Conservation (phyloP, 257 asterid species). For the Fraxinus anomala region DNA sequence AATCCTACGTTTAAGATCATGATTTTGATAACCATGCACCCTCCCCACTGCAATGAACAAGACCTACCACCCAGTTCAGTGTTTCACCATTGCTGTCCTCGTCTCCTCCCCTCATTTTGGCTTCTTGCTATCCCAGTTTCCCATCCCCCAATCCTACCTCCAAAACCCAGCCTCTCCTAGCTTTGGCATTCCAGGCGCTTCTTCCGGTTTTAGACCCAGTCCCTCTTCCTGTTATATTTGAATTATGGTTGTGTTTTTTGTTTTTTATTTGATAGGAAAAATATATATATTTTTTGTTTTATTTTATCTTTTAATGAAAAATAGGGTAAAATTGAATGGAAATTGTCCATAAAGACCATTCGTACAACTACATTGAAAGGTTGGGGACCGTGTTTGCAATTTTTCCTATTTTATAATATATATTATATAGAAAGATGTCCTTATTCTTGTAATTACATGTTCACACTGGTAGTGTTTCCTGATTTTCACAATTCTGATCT, state of each 20-base stretch:
- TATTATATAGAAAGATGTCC: neutral
- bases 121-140: neutral
- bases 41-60: neutral
- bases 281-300: too few relatives aligned
- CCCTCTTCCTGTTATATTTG: neutral
- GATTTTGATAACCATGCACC: neutral
- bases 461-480: neutral
- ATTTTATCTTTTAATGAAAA: neutral
- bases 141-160: neutral
- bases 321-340: neutral
- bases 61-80: neutral
- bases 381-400: neutral
- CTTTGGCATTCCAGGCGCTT: neutral
- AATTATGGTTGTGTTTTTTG: neutral
- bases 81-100: neutral
- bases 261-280: too few relatives aligned
- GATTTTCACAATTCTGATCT: neutral
- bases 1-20: neutral
- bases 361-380: neutral
- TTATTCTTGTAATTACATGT: neutral
- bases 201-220: neutral
- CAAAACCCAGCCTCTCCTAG: neutral
- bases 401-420: neutral
- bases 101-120: neutral
- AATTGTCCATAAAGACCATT: neutral